Base-by-base conservation (phyloP, 306 rosid genomes). In the Fragaria iinumae region DNA sequence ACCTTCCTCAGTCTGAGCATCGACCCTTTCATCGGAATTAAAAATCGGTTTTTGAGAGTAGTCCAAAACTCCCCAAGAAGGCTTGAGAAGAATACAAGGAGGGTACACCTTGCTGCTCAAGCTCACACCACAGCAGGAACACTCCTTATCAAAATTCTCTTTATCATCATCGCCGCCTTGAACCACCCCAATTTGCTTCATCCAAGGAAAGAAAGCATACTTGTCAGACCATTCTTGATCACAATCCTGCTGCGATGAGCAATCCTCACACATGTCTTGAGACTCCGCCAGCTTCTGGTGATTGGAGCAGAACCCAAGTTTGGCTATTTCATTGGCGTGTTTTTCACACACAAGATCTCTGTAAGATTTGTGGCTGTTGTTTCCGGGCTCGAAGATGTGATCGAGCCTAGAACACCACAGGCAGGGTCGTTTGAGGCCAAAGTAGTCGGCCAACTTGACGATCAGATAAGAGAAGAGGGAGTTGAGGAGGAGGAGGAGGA, bases 391-490 rank as follows among this genome's bases (percentile, higher is more conserved):
- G 18, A 96, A 57, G 76, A 92, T 73, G 66, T 87, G 99, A 80
- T 95, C 99, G 45, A 96, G 85, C 73, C 98, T 89, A 3, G 93
- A 86, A 69, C 99, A 96, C 96, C 92, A 92, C 4, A 91, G 67
- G 81, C 99, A 96, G 3, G 99, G 99, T 25, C 81, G 88, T 77
- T 89, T 87, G 20, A 96, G 97, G 80, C 98, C 98, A 76, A 96
- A 96, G 80, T 68, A 89, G 76, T 92, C 93, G 9, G 98, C 88
- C 66, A 91, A 92, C 72, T 92, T 96, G 13, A 86, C 59, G 87
- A 92, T 91, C 12, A 91, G 78, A 77, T 84, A 96, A 21, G 99
- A 96, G 23, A 96, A 92, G 1, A 96, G 90, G 21, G 96, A 93
- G 60, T 92, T 93, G 25, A 92, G 85, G 44, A 96, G 94, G 14